phyloP scores from a whole-genome alignment of 768 basidiomycete species.

The Mycena polygramma region DNA sequence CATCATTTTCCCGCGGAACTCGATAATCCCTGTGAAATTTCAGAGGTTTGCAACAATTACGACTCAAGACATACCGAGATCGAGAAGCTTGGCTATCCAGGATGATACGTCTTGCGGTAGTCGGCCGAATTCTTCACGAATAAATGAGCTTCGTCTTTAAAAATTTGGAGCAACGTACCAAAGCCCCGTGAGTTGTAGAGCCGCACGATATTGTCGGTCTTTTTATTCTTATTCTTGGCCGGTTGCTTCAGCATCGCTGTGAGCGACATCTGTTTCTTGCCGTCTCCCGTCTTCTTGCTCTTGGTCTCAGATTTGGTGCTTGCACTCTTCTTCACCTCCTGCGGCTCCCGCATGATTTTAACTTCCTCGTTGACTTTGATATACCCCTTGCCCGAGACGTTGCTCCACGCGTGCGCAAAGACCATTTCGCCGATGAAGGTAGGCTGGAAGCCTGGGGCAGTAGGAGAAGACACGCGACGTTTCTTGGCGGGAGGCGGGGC shows the following conservation, averaged over 20 bases:
- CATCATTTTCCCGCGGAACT: conserved; percentile 79
- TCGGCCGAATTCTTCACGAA: conserved; percentile 76
- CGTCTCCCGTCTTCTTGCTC: conserved; percentile 52
- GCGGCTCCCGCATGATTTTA: conserved; percentile 66
- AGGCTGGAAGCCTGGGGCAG: conserved; percentile 41
- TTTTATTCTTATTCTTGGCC: conserved; percentile 66
- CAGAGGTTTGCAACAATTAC: background rate
- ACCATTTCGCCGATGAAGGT: conserved; percentile 78
- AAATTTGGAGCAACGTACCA: conserved; percentile 56
- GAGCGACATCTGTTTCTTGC: conserved; percentile 76
- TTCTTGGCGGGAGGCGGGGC: conserved; percentile 62
- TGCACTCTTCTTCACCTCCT: conserved; percentile 44
- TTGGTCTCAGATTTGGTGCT: conserved; percentile 47
- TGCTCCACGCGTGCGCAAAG: conserved; percentile 84
- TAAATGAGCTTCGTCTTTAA: background rate
- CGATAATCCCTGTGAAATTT: conserved; percentile 64
- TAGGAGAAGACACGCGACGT: conserved; percentile 58
- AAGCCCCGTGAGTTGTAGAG: conserved; percentile 74
- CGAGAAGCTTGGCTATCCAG: conserved; percentile 83
- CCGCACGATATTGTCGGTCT: conserved; percentile 74
- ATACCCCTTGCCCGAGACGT: conserved; percentile 79
- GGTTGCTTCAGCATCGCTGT: conserved; percentile 76
- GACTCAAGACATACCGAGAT: conserved; percentile 63
- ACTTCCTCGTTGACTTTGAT: conserved; percentile 74
- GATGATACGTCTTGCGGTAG: conserved; percentile 76